Evolutionary conservation across 1,284 basidiomycete species (phyloP), one percentile per base, ranked within the genome.

Genomic region (Moesziomyces sp.): DNA sequence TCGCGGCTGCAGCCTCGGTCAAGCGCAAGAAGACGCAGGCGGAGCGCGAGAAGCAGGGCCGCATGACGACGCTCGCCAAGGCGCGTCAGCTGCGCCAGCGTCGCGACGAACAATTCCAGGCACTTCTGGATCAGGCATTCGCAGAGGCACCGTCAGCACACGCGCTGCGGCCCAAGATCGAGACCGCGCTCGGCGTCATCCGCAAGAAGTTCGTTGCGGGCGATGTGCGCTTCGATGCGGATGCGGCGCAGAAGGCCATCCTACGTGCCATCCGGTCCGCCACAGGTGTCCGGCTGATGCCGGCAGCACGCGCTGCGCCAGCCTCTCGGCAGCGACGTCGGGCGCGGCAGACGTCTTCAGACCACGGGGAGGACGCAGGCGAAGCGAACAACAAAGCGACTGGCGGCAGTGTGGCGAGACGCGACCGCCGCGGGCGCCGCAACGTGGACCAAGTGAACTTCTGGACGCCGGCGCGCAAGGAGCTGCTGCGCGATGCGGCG

Each of bases 381-480:
- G 45, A 11, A 7, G 48, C 16, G 1, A 47, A 35, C 8, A 26
- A 18, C 16, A 26, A 40, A 7, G 42, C 43, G n/a, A 44, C 21
- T 3, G 45, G 30, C 4, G 13, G 10, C 30, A 3, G 24, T 14
- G 45, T 14, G 45, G 8, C 21, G 5, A 62, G 50, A 47, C 38
- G 61, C 23, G 67, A 70, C 24, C 66, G 66, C 8, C 42, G 59
- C 13, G 46, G 38, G 26, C 52, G 62, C 35, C 56, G 66, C 7
- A 54, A 58, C 21, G 7, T 49, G 28, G 66, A 69, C 34, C 49
- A 52, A 3, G 46, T 34, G 35, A 44, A 58, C 43, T 71, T 65
- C 45, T 96, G 93, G 93, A 92, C 88, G 56, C 85, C 88, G 50
- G 92, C 94, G 51, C 93, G 90, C 67, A 93, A 96, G 70, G 94